Evolutionary conservation across 2,329 filamentous ascomycete genomes (phyloP).

Genomic region (Aurifilum marmelostoma): DNA sequence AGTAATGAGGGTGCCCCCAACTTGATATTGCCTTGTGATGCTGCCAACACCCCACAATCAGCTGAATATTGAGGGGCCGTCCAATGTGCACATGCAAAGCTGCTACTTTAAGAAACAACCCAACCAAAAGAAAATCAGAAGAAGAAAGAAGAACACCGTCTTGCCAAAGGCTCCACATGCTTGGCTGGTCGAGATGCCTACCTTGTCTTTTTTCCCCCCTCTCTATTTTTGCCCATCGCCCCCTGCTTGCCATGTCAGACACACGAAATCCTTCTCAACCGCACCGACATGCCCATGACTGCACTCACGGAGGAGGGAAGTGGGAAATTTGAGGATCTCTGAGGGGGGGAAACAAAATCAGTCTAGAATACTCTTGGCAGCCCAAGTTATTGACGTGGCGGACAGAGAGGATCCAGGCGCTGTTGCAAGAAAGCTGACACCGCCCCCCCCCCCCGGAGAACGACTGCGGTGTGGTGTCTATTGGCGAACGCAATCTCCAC

Average conservation of each 20-base stretch:
- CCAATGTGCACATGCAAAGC: neutral
- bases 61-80: neutral
- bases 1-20: neutral
- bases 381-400: neutral
- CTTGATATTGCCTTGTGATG: neutral
- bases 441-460: too few relatives aligned
- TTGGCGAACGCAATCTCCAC: neutral
- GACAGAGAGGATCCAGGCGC: neutral
- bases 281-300: too few relatives aligned
- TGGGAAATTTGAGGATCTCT: neutral
- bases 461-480: neutral
- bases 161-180: neutral
- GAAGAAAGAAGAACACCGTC: neutral
- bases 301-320: neutral
- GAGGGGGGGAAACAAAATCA: slow-evolving; percentile 5
- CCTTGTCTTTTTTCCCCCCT: too few relatives aligned
- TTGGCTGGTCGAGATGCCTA: neutral
- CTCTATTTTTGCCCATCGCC: too few relatives aligned
- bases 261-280: slow-evolving; percentile 7
- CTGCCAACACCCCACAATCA: neutral
- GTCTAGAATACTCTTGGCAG: neutral
- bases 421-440: neutral
- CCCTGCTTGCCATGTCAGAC: neutral
- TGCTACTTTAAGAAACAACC: neutral
- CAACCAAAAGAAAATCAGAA: neutral